Base-by-base conservation (phyloP, 495 filamentous ascomycete genomes). In the Sabuloglossum arenarium region DNA sequence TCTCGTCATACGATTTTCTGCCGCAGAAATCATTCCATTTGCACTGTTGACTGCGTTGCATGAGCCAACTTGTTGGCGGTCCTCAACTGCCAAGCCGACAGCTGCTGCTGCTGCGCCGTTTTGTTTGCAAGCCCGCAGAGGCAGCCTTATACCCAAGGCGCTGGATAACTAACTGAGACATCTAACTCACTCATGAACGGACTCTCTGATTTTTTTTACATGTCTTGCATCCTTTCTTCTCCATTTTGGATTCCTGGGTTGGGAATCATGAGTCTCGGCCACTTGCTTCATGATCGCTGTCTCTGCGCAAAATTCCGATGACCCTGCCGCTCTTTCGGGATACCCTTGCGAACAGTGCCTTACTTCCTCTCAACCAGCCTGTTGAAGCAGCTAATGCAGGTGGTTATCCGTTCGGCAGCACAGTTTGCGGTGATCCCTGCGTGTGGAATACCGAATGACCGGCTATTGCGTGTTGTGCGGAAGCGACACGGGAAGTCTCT, bases 371-470 rank as follows among this genome's bases (percentile, higher is more conserved):
- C 47, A 30, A 27, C 14, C 47, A 28, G 16, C 9, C 8, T n/a
- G 47, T 29, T 51, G 47, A 27, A 51, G 24, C 24, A 51, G 47
- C 47, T 51, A 51, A 51, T 51, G 47, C 47, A 51, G 47, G 47
- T 51, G 47, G 47, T 29, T 51, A 27, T 51, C 23, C 47, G 11
- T 51, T 51, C 47, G 47, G 47, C 23, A 29, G 47, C 24, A 51
- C 2, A 30, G 28, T 30, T 29, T 27, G 28, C 47, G 25, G 1
- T n/a, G 47, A 29, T 19, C 47, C 47, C 47, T 51, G 47, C 47
- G 24, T 29, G 47, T 51, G 23, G 47, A 19, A 30, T 27, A 27
- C 47, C 47, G 47, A 27, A 30, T 51, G 47, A 27, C 24, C 47
- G 28, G 47, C 47, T 30, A 30, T 27, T 30, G 47, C 25, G 47